A percentile compares a stretch with the other conserved stretches of the same genome.
phyloP scores from a whole-genome alignment of 2,329 filamentous ascomycete species.

The Neonectria hederae region DNA sequence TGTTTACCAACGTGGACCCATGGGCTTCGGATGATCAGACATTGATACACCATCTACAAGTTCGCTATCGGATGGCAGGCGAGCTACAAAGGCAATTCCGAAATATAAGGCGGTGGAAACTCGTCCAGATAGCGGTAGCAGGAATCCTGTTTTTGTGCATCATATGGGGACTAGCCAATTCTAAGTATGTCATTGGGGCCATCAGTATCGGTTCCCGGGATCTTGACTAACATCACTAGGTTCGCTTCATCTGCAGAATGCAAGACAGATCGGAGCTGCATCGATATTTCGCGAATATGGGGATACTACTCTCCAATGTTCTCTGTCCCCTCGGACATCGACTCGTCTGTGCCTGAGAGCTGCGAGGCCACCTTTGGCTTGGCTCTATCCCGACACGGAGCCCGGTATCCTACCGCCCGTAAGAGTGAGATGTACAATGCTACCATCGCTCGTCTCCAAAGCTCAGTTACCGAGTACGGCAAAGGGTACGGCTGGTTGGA shows the following conservation, averaged over 20 bases:
- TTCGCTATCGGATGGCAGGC: background rate
- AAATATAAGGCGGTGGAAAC: background rate
- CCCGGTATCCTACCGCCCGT: conserved; percentile 77
- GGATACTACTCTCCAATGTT: conserved; percentile 92
- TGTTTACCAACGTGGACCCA: background rate
- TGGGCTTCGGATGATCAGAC: background rate
- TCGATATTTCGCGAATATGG: conserved; percentile 72
- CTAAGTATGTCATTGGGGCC: background rate
- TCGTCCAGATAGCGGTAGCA: conserved; percentile 11
- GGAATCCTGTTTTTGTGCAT: conserved; percentile 6
- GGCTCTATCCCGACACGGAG: conserved; percentile 84
- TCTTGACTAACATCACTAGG: conserved; percentile 1
- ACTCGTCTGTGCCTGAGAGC: conserved; percentile 66
- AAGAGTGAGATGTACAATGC: conserved; percentile 73
- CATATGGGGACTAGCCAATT: background rate
- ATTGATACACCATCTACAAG: background rate
- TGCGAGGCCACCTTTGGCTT: conserved; percentile 84
- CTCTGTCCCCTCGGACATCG: conserved; percentile 73
- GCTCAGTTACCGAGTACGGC: conserved; percentile 63
- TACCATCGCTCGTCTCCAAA: conserved; percentile 73
- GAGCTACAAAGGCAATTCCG: background rate
- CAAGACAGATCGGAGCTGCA: conserved; percentile 56
- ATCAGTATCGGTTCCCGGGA: background rate
- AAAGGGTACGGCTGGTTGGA: conserved; percentile 74
- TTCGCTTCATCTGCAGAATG: conserved; percentile 34